Evolutionary conservation across 2,329 filamentous ascomycete genomes (phyloP), one percentile per base, ranked within the genome.

Genomic region (Apiospora pterosperma): DNA sequence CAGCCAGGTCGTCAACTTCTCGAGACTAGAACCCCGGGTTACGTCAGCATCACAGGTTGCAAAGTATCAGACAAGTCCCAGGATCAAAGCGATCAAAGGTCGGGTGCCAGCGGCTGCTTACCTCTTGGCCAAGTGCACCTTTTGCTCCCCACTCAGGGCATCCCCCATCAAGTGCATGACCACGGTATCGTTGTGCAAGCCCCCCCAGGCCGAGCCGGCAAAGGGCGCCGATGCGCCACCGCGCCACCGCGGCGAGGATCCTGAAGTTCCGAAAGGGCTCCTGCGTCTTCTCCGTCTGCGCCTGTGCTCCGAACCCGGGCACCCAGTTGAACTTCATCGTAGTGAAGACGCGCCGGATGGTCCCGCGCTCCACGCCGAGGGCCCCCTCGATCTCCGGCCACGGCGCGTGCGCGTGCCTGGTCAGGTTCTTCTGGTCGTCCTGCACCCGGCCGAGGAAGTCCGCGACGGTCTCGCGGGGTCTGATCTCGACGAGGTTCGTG

Each of bases 311-410:
- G 28, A 69, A 42, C 1, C 67, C 67, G 2, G 67, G 67, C 19
- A 66, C 65, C 67, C 67, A 69, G 59, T 69, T 69, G 64, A 65
- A 69, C 6, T 60, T 61, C 36, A 61, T 61, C 5, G 62, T 62
- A 10, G 62, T 48, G 23, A 68, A 58, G 36, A 68, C 41, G n/a
- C 64, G 58, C 3, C 59, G 64, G 19, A 69, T 59, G 31, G 64
- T 28, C 34, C 36, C 6, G 21, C 42, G 31, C 1, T 41, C 63
- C 7, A 36, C 10, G 10, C 63, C 61, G n/a, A 69, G 52, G 25
- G 65, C 62, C 10, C 5, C 19, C 60, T 66, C 66, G 63, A 69
- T 61, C 34, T 67, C 62, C 3, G 44, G 64, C 28, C 64, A 34
- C 19, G 67, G 67, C 5, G 67, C 67, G 0, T 61, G 25, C 6